These are phyloP conservation scores for Pseudocercospora ulei DNA, from an alignment of 2,329 filamentous ascomycete species.

Conservation along the genomic window DNA sequence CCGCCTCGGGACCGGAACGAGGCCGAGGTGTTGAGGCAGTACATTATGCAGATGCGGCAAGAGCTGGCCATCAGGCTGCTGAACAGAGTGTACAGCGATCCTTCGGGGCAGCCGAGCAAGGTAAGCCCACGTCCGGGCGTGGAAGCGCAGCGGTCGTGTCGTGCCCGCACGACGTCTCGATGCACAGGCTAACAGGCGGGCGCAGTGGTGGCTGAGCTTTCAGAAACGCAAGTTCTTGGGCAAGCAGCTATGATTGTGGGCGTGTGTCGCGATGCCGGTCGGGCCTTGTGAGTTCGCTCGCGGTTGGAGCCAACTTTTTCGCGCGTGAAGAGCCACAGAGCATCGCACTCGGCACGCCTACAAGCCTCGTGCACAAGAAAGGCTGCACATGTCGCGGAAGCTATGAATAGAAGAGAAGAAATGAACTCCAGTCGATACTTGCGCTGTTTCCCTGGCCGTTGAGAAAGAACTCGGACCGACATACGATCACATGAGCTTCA, in stretches of 20 bases:
- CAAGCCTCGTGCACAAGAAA: no score
- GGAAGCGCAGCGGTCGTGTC: not conserved
- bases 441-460: no score
- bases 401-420: constrained; percentile 11
- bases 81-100: constrained; percentile 75
- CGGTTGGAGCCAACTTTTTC: no score
- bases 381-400: constrained; percentile 3
- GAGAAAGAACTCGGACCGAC: constrained; percentile 3
- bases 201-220: constrained; percentile 97
- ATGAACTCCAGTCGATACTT: not conserved
- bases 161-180: no score
- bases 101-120: constrained; percentile 53
- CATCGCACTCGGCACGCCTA: no score
- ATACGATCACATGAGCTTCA: constrained; percentile 7
- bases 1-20: constrained; percentile 76
- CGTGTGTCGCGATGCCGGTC: not conserved
- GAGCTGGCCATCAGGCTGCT: constrained; percentile 76
- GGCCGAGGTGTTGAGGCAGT: constrained; percentile 78
- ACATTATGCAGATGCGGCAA: constrained; percentile 84
- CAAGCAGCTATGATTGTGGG: constrained; percentile 49
- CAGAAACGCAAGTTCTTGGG: constrained; percentile 99
- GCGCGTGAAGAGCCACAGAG: no score
- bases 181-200: no score
- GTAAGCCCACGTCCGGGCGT: constrained; percentile 31
- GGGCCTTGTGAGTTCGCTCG: constrained; percentile 2